A percentile compares a stretch with the other conserved stretches of the same genome.
These are phyloP conservation scores for Pichia sp. DNA, from an alignment of 1,139 yeast species.

Conservation along the genomic window DNA sequence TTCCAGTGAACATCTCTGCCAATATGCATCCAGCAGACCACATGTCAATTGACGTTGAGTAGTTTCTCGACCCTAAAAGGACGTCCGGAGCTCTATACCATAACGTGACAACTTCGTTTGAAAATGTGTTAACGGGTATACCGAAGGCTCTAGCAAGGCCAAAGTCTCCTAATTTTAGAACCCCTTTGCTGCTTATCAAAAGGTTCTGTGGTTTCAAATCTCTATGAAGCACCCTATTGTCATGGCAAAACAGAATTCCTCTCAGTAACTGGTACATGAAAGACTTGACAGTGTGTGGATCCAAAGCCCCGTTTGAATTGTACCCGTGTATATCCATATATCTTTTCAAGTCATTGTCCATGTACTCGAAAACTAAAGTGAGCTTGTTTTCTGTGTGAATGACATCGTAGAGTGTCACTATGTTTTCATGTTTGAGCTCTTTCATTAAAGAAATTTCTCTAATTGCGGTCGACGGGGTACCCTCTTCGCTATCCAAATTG, in stretches of 20 bases:
- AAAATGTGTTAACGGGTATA: slow-evolving; percentile 93
- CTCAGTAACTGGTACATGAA: slow-evolving; percentile 89
- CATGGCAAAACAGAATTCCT: slow-evolving; percentile 94
- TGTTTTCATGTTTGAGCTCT: slow-evolving; percentile 90
- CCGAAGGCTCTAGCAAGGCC: slow-evolving; percentile 98
- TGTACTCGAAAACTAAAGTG: slow-evolving; percentile 85
- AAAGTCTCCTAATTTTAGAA: slow-evolving; percentile 91
- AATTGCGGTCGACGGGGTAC: slow-evolving; percentile 97
- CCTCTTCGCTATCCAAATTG: slow-evolving; percentile 92
- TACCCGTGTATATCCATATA: slow-evolving; percentile 88
- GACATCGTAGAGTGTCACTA: slow-evolving; percentile 89
- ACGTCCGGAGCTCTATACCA: slow-evolving; percentile 99
- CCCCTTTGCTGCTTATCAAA: slow-evolving; percentile 82
- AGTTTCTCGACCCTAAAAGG: slow-evolving; percentile 87
- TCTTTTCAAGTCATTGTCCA: slow-evolving; percentile 91
- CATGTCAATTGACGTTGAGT: slow-evolving; percentile 93
- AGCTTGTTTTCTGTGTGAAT: slow-evolving; percentile 95
- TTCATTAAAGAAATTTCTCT: slow-evolving; percentile 96
- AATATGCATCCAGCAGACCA: slow-evolving; percentile 99
- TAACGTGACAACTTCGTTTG: slow-evolving; percentile 94
- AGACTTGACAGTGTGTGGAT: slow-evolving; percentile 73
- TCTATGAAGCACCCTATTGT: slow-evolving; percentile 88
- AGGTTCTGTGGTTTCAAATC: slow-evolving; percentile 95
- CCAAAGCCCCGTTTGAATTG: slow-evolving; percentile 63
- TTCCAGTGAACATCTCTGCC: slow-evolving; percentile 98